Conservation (phyloP, 2,329 filamentous ascomycete species). For the Massarina eburnea region DNA sequence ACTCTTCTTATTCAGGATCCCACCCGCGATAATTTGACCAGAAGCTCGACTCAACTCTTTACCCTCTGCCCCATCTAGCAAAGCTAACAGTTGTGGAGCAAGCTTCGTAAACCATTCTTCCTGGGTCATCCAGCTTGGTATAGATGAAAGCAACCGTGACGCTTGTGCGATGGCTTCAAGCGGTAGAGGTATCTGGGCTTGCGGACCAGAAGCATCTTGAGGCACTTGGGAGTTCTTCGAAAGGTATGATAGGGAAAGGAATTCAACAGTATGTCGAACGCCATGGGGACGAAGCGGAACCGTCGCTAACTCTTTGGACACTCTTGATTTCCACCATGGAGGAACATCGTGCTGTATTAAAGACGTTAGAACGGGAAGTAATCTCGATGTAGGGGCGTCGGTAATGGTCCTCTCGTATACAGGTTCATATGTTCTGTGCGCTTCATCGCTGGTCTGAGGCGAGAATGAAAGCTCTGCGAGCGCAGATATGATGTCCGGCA, state of each 20-base stretch:
- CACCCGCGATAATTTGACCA: slow-evolving; percentile 65
- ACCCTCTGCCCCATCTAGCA: slow-evolving; percentile 64
- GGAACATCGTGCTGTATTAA: slow-evolving; percentile 65
- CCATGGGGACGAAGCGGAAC: slow-evolving; percentile 65
- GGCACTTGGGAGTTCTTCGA: slow-evolving; percentile 48
- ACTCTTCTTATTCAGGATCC: slow-evolving; percentile 65
- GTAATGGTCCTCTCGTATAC: slow-evolving; percentile 20
- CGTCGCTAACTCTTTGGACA: slow-evolving; percentile 61
- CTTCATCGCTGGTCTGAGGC: slow-evolving; percentile 16
- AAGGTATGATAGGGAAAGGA: slow-evolving; percentile 69
- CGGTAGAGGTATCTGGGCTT: slow-evolving; percentile 60
- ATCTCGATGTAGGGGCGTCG: slow-evolving; percentile 52
- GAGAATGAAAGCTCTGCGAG: slow-evolving; percentile 39
- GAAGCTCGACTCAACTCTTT: slow-evolving; percentile 61
- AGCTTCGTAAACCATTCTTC: slow-evolving; percentile 64
- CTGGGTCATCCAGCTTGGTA: slow-evolving; percentile 57
- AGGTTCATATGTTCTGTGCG: slow-evolving; percentile 15
- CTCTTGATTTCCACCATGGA: slow-evolving; percentile 59
- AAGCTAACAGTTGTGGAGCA: slow-evolving; percentile 60
- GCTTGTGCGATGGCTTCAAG: slow-evolving; percentile 68
- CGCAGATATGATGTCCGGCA: slow-evolving; percentile 40
- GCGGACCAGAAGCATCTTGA: slow-evolving; percentile 27
- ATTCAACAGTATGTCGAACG: slow-evolving; percentile 69
- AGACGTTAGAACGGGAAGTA: slow-evolving; percentile 64
- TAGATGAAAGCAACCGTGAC: slow-evolving; percentile 61